Conservation (phyloP, 139 green algal genomes). For the Asterochloris sp. region DNA sequence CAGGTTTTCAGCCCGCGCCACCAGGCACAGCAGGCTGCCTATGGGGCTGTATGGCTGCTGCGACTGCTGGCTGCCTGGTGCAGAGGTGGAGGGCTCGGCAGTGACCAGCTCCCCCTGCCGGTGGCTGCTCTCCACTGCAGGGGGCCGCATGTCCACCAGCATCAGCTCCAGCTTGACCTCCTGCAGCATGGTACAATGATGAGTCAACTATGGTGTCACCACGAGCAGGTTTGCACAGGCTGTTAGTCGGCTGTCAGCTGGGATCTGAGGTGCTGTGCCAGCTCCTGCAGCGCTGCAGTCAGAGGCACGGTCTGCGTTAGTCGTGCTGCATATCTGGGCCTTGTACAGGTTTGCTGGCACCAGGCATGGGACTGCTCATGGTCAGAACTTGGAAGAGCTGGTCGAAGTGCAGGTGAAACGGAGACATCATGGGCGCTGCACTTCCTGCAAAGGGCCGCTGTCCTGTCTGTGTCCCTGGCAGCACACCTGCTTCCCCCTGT, state of each 20-base stretch:
- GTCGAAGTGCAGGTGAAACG: neutral
- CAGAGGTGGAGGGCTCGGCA: neutral
- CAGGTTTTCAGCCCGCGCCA: neutral
- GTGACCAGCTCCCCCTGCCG: neutral
- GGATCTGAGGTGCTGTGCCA: neutral
- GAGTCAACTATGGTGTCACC: neutral
- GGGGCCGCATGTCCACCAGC: neutral
- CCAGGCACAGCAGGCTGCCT: constrained; percentile 1
- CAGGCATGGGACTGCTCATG: neutral
- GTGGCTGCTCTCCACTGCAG: neutral
- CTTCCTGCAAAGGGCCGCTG: neutral
- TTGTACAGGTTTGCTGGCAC: too few species aligned
- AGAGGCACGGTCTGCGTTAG: neutral
- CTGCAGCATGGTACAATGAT: neutral
- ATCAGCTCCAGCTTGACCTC: constrained; percentile 13
- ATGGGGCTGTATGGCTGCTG: neutral
- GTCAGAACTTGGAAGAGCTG: neutral
- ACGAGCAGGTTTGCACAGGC: neutral
- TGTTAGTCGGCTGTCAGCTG: neutral
- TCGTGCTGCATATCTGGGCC: too few species aligned
- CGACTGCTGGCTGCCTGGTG: neutral
- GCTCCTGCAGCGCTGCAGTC: neutral
- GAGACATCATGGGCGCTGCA: neutral
- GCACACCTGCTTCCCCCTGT: neutral
- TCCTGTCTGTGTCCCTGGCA: neutral